Evolutionary conservation across 2,329 filamentous ascomycete genomes (phyloP).

Genomic region (Colletotrichum sp.): DNA sequence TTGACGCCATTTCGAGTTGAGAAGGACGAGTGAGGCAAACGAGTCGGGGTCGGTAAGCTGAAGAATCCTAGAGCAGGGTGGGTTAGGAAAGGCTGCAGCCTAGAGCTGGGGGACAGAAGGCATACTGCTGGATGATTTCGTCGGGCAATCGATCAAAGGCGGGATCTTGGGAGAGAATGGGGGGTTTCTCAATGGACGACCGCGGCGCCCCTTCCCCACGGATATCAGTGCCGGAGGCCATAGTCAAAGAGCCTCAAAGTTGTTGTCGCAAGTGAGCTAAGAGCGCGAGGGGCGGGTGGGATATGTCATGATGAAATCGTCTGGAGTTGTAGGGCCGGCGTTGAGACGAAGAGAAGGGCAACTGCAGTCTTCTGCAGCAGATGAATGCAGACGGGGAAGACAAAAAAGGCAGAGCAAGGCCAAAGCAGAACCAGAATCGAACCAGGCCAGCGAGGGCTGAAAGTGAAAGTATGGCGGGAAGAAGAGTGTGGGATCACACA

Average conservation of each 20-base stretch:
- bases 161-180: constrained; percentile 29
- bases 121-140: constrained; percentile 74
- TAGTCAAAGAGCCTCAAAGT: not conserved
- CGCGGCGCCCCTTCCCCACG: constrained; percentile 1
- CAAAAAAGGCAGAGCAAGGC: not conserved
- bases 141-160: constrained; percentile 66
- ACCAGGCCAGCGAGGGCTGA: not conserved
- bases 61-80: constrained; percentile 57
- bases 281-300: not conserved
- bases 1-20: constrained; percentile 70
- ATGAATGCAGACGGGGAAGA: not conserved
- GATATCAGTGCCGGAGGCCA: constrained; percentile 2
- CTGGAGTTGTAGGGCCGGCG: constrained; percentile 8
- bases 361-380: not conserved
- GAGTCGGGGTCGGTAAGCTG: constrained; percentile 63
- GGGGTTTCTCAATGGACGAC: constrained; percentile 37
- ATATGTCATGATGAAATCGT: constrained; percentile 19
- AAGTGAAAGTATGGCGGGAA: not conserved
- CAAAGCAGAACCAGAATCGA: not conserved
- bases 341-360: constrained; percentile 15
- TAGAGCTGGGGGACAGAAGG: constrained; percentile 12
- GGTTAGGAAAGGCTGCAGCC: not conserved
- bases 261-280: constrained; percentile 6
- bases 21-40: constrained; percentile 69
- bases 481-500: not conserved